Conservation (phyloP, 768 basidiomycete species). For the Cyclocybe aegerita region DNA sequence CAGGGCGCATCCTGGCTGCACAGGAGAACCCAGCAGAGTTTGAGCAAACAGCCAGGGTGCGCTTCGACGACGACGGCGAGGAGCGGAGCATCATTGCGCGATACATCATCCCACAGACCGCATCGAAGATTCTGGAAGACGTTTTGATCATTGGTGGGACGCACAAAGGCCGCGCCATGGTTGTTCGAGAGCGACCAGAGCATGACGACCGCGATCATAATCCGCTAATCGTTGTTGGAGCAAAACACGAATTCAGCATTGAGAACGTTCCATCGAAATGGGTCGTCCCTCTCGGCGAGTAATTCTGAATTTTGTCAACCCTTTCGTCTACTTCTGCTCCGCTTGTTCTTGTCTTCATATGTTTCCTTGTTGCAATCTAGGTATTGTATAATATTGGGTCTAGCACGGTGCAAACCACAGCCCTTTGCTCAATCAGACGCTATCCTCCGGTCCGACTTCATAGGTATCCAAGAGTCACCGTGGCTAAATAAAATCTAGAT, state of each 20-base stretch:
- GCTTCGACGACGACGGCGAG: conserved; percentile 25
- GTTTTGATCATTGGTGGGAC: conserved; percentile 50
- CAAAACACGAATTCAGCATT: conserved; percentile 25
- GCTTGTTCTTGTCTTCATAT: no score
- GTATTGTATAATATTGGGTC: no score
- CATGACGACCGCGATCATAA: conserved; percentile 14
- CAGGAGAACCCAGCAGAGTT: conserved; percentile 27
- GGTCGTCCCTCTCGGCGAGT: conserved; percentile 32
- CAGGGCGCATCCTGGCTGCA: conserved; percentile 31
- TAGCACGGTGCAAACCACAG: no score
- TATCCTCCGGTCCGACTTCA: no score
- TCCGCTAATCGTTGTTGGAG: no score
- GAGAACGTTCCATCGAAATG: conserved; percentile 34
- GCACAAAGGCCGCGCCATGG: conserved; percentile 41
- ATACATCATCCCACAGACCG: conserved; percentile 29
- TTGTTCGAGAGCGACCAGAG: conserved; percentile 39
- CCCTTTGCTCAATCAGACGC: no score
- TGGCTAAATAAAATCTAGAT: no score
- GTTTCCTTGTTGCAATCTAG: no score
- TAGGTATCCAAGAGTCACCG: no score
- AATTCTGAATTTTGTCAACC: no score
- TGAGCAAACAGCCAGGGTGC: conserved; percentile 36
- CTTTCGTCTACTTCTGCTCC: no score
- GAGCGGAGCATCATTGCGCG: conserved; percentile 25
- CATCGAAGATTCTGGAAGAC: conserved; percentile 36